Evolutionary conservation across 192 early-diverging fungal genomes (phyloP), one percentile per base, ranked within the genome.

Genomic region (Gryganskiella cystojenkinii): DNA sequence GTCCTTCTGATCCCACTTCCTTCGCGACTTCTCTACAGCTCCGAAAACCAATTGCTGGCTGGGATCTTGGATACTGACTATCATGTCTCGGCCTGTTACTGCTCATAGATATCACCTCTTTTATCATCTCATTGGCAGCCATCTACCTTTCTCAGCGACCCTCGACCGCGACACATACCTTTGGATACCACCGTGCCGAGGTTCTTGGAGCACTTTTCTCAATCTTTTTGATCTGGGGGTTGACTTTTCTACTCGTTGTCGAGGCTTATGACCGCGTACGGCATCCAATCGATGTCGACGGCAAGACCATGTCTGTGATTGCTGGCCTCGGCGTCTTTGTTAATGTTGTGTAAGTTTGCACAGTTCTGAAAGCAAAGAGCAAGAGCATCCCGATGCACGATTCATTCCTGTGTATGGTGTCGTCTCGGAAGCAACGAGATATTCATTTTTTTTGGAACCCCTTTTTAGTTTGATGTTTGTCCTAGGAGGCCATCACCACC

Each of bases 151-250:
- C 81, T 1, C 67, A 79, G 7, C 75, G 67, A 20, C 66, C 81
- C 25, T 54, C 81, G 4, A 79, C 81, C 27, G 69, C 85, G 71
- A 79, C 61, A 50, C 87, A 90, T 65, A 88, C 88, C 17, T 95
- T 89, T 78, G 93, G 94, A 31, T 95, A 87, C 54, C 83, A 93
- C 59, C 87, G 94, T 31, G 88, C 91, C 20, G 92, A 95, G 67
- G 91, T 95, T 28, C 75, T 95, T 45, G 94, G 91, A 40, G 94
- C 93, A 9, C 79, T 94, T 10, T 55, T 83, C 45, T 94, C 92
- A n/a, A 90, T 90, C 27, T 84, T 92, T 25, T 70, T 91, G n/a
- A 92, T 95, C 53, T 95, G 94, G 94, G 76, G 86, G 11, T 58
- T 95, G 28, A 95, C 94, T 0, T 67, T 81, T 4, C 70, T 71